These are phyloP conservation scores for Paracamarosporium sp. DNA, from an alignment of 2,329 filamentous ascomycete genomes.

Conservation along the genomic window DNA sequence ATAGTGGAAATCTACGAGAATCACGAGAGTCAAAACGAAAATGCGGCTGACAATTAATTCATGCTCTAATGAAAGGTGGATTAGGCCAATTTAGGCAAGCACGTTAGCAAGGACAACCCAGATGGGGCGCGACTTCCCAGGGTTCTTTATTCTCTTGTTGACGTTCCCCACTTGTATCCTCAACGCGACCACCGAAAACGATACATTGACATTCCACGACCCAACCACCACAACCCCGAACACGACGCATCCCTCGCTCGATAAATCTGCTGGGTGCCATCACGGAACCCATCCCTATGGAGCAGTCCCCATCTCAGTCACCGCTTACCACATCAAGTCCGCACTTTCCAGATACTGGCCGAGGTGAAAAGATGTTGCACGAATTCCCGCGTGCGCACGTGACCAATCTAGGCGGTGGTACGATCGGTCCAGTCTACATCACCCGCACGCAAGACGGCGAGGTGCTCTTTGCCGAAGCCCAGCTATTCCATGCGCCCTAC, in stretches of 20 bases:
- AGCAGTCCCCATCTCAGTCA: not conserved
- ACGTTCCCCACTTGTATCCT: conserved; percentile 2
- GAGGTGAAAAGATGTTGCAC: not conserved
- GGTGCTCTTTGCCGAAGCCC: conserved; percentile 9
- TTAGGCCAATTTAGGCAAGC: not conserved
- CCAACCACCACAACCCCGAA: not conserved
- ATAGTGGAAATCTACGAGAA: not conserved
- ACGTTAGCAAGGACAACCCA: not conserved
- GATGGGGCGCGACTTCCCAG: not conserved
- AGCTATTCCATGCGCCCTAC: conserved; percentile 11
- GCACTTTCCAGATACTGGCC: not conserved
- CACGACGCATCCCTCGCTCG: not conserved
- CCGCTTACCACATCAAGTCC: not conserved
- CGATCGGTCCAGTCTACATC: conserved; percentile 13
- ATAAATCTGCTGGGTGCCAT: not conserved
- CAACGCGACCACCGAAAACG: conserved; percentile 5
- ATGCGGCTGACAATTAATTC: not conserved
- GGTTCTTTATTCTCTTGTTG: not conserved
- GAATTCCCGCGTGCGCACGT: conserved; percentile 12
- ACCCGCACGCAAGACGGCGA: not conserved
- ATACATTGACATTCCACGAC: not conserved
- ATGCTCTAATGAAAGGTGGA: not conserved
- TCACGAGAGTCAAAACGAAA: not conserved
- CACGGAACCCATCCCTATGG: not conserved
- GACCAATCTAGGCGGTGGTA: conserved; percentile 12